Conservation (phyloP, 345 rosid species). For the Hypericum perforatum region DNA sequence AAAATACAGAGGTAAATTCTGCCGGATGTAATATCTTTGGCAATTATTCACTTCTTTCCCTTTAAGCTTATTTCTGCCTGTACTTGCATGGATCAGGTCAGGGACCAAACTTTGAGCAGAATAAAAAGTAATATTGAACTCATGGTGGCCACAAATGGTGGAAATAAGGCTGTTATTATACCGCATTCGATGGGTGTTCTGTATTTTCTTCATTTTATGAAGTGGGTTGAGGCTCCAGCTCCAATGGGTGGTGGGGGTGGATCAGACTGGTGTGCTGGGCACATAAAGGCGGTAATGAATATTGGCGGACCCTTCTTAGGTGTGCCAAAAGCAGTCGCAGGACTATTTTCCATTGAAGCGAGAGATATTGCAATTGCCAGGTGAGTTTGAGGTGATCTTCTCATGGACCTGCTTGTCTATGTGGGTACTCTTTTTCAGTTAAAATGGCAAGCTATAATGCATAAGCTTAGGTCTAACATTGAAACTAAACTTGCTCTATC, state of each 20-base stretch:
- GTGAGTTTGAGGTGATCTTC: slow-evolving; percentile 18
- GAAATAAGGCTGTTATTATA: slow-evolving; percentile 50
- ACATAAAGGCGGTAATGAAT: slow-evolving; percentile 57
- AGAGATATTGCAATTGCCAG: slow-evolving; percentile 57
- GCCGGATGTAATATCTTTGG: neutral
- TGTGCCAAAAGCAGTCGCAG: slow-evolving; percentile 52
- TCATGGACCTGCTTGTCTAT: neutral
- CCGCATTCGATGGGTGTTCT: slow-evolving; percentile 73
- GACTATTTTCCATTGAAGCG: slow-evolving; percentile 52
- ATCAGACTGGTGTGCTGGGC: slow-evolving; percentile 56
- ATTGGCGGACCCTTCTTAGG: slow-evolving; percentile 71
- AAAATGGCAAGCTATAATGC: too few relatives aligned
- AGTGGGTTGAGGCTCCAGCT: slow-evolving; percentile 71
- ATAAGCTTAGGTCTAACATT: too few relatives aligned
- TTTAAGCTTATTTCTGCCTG: too few relatives aligned
- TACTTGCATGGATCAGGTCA: slow-evolving; percentile 32
- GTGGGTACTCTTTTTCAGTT: too few relatives aligned
- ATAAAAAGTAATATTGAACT: slow-evolving; percentile 64
- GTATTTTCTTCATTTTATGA: slow-evolving; percentile 70
- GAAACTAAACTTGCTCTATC: too few relatives aligned
- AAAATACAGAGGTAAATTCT: slow-evolving; percentile 51
- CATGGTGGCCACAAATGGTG: slow-evolving; percentile 55
- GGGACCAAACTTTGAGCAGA: slow-evolving; percentile 56
- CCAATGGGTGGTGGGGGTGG: slow-evolving; percentile 77
- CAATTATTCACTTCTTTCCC: too few relatives aligned